Conservation (phyloP, 768 basidiomycete species). For the Suillus brevipes region DNA sequence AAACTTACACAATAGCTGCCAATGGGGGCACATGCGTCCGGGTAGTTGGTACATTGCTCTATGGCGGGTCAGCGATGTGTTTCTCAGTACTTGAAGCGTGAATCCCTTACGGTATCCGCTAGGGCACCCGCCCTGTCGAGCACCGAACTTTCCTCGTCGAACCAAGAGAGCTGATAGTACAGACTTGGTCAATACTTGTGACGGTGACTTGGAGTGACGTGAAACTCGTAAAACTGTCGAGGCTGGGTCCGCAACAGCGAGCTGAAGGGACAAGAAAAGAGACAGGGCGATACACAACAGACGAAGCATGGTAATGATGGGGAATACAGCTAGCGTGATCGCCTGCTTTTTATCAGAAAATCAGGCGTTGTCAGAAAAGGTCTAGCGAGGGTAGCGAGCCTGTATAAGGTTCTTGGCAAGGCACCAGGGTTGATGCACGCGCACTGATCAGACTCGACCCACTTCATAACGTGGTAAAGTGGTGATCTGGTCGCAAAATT, state of each 20-base stretch:
- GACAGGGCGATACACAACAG: background rate
- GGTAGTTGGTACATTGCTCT: slow-evolving; percentile 17
- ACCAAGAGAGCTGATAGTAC: background rate
- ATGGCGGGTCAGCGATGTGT: background rate
- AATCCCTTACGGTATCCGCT: background rate
- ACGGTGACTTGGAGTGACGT: background rate
- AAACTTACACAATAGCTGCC: slow-evolving; percentile 23
- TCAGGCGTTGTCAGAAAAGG: background rate
- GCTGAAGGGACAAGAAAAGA: background rate
- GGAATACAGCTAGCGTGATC: background rate
- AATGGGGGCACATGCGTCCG: slow-evolving; percentile 17
- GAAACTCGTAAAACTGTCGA: background rate
- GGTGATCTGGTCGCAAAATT: background rate
- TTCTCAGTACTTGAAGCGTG: background rate
- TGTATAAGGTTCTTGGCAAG: background rate
- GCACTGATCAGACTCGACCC: background rate
- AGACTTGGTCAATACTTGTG: background rate
- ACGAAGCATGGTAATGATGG: background rate
- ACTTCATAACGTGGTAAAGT: background rate
- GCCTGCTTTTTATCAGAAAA: background rate
- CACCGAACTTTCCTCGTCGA: background rate
- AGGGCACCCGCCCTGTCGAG: background rate
- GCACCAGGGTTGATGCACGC: slow-evolving; percentile 1
- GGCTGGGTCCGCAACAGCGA: background rate
- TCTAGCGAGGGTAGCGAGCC: background rate